Conservation (phyloP, 208 protist species). For the Leishmania lainsoni region DNA sequence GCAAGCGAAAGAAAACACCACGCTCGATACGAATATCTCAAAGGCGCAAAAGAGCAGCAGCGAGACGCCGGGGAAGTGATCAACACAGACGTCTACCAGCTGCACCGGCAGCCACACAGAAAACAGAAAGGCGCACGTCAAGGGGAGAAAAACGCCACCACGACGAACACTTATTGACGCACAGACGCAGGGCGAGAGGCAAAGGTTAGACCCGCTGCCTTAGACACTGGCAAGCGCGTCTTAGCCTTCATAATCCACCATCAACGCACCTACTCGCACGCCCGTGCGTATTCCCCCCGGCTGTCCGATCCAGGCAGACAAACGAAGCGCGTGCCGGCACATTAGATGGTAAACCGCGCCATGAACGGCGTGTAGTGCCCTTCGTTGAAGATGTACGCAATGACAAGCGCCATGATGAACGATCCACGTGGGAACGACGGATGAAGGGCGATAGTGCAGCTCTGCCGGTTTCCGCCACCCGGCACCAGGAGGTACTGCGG, state of each 20-base stretch:
- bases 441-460: conserved; percentile 80
- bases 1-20: background rate
- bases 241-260: background rate
- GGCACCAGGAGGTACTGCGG: conserved; percentile 78
- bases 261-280: background rate
- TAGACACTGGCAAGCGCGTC: background rate
- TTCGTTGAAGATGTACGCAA: conserved; percentile 69
- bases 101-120: background rate
- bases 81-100: background rate
- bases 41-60: conserved; percentile 1
- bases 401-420: conserved; percentile 76
- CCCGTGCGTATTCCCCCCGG: background rate
- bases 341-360: conserved; percentile 67
- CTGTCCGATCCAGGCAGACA: background rate
- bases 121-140: background rate
- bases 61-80: background rate
- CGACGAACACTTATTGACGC: background rate
- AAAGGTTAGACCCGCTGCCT: background rate
- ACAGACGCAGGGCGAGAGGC: background rate
- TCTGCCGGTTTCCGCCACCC: conserved; percentile 47
- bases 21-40: background rate
- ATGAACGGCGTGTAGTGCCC: conserved; percentile 68
- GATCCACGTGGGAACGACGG: conserved; percentile 76
- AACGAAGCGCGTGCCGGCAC: background rate
- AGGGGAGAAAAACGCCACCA: background rate